These are phyloP conservation scores for Aspergillus udagawae DNA, from an alignment of 2,329 filamentous ascomycete genomes.

Conservation along the genomic window DNA sequence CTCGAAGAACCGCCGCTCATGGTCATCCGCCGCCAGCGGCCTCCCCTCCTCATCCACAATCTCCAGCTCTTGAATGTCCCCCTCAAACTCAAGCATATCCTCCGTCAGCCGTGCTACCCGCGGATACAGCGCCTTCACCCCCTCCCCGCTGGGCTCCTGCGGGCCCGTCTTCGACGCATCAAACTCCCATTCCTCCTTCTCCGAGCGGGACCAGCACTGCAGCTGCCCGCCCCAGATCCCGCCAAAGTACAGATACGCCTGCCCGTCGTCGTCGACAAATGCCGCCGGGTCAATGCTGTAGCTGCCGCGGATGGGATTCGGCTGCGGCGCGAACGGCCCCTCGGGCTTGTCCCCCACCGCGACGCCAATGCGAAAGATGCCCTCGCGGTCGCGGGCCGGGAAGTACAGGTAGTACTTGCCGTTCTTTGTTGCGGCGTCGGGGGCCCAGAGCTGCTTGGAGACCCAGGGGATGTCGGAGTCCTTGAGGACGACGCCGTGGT, in stretches of 20 bases:
- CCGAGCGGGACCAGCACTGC: conserved; percentile 66
- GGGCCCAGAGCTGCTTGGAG: conserved; percentile 75
- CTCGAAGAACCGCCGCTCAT: conserved; percentile 74
- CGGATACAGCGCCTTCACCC: conserved; percentile 58
- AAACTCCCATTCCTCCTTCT: conserved; percentile 46
- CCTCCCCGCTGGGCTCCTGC: conserved; percentile 56
- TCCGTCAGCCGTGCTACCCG: conserved; percentile 61
- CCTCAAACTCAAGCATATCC: conserved; percentile 63
- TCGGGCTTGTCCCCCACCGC: conserved; percentile 61
- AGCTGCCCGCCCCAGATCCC: conserved; percentile 78
- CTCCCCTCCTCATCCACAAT: conserved; percentile 62
- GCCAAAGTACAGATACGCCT: conserved; percentile 70
- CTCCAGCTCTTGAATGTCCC: conserved; percentile 54
- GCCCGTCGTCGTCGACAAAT: conserved; percentile 66
- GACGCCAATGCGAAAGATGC: conserved; percentile 71
- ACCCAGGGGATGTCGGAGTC: conserved; percentile 69
- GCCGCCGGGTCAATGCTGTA: conserved; percentile 74
- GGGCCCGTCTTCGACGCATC: conserved; percentile 53
- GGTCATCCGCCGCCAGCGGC: conserved; percentile 62
- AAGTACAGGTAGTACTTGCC: conserved; percentile 75
- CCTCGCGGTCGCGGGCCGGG: conserved; percentile 66
- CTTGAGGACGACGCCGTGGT: conserved; percentile 68
- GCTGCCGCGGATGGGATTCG: conserved; percentile 61
- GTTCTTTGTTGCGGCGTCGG: conserved; percentile 66
- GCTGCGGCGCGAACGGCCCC: conserved; percentile 66